Conservation (phyloP, 1,139 yeast genomes). For the Geotrichum reessii region DNA sequence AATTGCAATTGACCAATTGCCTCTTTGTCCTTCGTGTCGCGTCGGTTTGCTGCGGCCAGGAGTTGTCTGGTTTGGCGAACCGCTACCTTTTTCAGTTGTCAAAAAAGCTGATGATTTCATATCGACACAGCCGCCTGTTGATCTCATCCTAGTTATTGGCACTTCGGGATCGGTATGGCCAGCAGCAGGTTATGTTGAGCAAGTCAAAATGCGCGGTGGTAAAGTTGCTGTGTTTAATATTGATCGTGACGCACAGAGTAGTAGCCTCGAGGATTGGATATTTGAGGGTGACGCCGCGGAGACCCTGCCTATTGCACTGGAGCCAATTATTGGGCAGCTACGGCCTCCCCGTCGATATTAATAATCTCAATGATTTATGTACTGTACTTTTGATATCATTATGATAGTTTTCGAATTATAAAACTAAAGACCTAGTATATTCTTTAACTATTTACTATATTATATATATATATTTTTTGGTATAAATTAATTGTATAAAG, state of each 20-base stretch:
- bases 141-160: slow-evolving; percentile 74
- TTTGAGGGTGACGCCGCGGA: slow-evolving; percentile 79
- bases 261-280: slow-evolving; percentile 50
- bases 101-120: slow-evolving; percentile 67
- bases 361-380: neutral
- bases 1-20: slow-evolving; percentile 52
- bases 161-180: slow-evolving; percentile 87
- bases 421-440: neutral
- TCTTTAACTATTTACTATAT: neutral
- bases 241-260: slow-evolving; percentile 41
- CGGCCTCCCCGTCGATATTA: slow-evolving; percentile 10
- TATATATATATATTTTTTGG: too few species aligned
- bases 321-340: slow-evolving; percentile 34
- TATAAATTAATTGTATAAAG: neutral
- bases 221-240: slow-evolving; percentile 79
- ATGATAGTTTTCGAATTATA: neutral
- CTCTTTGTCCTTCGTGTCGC: slow-evolving; percentile 68
- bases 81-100: slow-evolving; percentile 58
- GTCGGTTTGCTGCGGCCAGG: slow-evolving; percentile 70
- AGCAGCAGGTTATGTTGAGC: slow-evolving; percentile 82
- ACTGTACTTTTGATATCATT: neutral
- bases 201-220: slow-evolving; percentile 68
- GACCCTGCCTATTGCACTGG: slow-evolving; percentile 59
- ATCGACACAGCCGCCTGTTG: slow-evolving; percentile 47
- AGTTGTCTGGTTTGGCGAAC: slow-evolving; percentile 91